Conservation (phyloP, 208 protist genomes). For the Tetramitus jugosus region DNA sequence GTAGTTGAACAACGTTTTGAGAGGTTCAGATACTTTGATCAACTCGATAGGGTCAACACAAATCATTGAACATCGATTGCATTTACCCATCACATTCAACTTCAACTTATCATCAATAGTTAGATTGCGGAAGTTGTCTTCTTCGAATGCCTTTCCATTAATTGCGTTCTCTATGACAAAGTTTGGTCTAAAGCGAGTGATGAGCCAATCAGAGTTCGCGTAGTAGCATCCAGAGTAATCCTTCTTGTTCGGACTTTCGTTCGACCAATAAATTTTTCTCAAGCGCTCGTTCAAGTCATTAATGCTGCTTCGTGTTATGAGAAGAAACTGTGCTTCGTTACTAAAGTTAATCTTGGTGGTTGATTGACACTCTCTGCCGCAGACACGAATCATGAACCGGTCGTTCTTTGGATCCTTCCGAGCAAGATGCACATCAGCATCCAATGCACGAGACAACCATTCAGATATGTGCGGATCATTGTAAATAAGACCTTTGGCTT, state of each 20-base stretch:
- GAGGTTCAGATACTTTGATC: neutral
- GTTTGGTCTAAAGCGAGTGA: slow-evolving; percentile 13
- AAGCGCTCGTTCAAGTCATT: neutral
- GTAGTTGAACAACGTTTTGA: neutral
- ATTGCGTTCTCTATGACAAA: neutral
- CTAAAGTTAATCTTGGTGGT: neutral
- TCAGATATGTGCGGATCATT: too few species aligned
- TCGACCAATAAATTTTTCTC: neutral
- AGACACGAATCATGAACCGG: too few species aligned
- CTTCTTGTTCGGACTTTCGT: too few species aligned
- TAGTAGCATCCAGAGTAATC: too few species aligned
- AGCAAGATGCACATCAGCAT: too few species aligned
- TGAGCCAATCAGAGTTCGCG: neutral
- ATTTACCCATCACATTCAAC: neutral
- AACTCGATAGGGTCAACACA: neutral
- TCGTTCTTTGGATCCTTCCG: too few species aligned
- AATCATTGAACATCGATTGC: slow-evolving; percentile 1
- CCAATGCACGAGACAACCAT: too few species aligned
- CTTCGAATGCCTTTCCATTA: neutral
- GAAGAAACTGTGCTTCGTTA: slow-evolving; percentile 12
- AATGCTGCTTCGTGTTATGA: neutral
- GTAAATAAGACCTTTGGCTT: neutral
- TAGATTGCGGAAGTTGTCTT: neutral
- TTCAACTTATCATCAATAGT: neutral
- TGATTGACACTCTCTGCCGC: neutral